Evolutionary conservation across 2,329 filamentous ascomycete genomes (phyloP).

Genomic region (Corinectria fuckeliana): DNA sequence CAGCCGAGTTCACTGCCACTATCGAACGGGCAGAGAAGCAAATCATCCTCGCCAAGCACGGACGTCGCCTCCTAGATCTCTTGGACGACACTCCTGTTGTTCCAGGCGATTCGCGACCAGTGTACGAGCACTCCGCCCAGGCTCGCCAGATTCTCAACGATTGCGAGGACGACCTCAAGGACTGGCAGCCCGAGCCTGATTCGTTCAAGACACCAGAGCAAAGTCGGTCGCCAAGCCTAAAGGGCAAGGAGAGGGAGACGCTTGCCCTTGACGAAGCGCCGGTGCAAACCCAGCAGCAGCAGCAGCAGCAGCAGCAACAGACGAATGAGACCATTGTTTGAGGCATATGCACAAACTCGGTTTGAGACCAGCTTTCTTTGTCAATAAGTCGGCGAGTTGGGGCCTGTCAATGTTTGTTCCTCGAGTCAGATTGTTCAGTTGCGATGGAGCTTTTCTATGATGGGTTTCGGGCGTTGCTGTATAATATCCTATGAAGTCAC

Average conservation of each 20-base stretch:
- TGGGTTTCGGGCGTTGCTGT: background rate
- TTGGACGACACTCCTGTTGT: slow-evolving; percentile 91
- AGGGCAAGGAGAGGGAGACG: slow-evolving; percentile 39
- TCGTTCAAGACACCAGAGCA: slow-evolving; percentile 33
- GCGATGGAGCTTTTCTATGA: background rate
- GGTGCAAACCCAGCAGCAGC: slow-evolving; percentile 18
- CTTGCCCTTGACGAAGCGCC: slow-evolving; percentile 18
- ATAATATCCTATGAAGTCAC: slow-evolving; percentile 5
- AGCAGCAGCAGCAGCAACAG: no score
- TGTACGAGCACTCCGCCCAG: slow-evolving; percentile 69
- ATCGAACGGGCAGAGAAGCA: slow-evolving; percentile 98
- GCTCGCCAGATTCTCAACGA: slow-evolving; percentile 90
- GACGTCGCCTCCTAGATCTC: slow-evolving; percentile 80
- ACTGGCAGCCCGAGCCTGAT: slow-evolving; percentile 66
- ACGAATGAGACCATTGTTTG: background rate
- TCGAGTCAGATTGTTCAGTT: background rate
- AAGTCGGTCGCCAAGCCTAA: slow-evolving; percentile 31
- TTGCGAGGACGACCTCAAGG: slow-evolving; percentile 84
- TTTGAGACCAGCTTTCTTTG: background rate
- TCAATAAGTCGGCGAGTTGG: background rate
- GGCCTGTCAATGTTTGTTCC: background rate
- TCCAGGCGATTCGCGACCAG: slow-evolving; percentile 77
- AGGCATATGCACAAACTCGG: background rate
- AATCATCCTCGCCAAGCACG: slow-evolving; percentile 90
- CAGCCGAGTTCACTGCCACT: slow-evolving; percentile 83